Conservation (phyloP, 2,329 filamentous ascomycete species). For the Pseudohalonectria lignicola region DNA sequence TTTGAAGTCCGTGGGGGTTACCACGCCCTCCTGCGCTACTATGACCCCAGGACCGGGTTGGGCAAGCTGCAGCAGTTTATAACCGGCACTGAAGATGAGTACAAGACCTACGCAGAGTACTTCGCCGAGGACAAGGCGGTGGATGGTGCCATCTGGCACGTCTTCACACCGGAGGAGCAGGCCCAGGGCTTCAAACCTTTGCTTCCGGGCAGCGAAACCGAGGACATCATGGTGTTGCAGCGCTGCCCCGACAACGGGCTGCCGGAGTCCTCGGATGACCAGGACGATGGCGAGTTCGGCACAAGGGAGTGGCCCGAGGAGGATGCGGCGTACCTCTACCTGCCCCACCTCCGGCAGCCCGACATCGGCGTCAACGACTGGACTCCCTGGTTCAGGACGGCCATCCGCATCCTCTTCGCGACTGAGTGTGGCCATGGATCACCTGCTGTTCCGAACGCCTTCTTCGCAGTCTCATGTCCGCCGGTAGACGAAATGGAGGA, state of each 20-base stretch:
- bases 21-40: not conserved
- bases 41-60: not conserved
- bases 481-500: no score
- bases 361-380: not conserved
- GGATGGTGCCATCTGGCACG: not conserved
- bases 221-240: not conserved
- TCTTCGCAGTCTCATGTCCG: no score
- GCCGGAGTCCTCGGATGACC: no score
- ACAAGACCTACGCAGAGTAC: not conserved
- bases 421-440: no score
- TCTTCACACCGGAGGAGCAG: not conserved
- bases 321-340: constrained; percentile 1
- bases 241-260: not conserved
- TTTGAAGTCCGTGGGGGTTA: not conserved
- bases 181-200: not conserved
- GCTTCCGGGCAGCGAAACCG: not conserved
- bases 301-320: no score
- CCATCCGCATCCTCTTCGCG: no score
- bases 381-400: not conserved
- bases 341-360: not conserved
- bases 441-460: no score
- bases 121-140: not conserved
- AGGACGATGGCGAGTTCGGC: no score
- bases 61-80: not conserved
- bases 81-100: not conserved